phyloP scores from a whole-genome alignment of 805 yeast genomes.

The Wickerhamomyces bovis region DNA sequence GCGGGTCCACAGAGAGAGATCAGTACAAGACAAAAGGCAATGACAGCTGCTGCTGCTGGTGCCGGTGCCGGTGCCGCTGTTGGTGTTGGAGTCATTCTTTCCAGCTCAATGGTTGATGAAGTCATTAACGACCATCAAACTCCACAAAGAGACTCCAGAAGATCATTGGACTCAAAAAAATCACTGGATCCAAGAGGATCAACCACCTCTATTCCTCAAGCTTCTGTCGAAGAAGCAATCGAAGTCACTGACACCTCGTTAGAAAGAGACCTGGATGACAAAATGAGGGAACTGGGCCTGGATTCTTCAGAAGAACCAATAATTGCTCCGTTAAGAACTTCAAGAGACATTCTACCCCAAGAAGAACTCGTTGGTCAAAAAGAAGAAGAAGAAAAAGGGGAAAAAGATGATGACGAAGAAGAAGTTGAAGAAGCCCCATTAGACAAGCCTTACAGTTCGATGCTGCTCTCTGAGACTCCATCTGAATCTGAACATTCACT shows the following conservation, averaged over 20 bases:
- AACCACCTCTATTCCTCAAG: background rate
- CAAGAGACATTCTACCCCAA: background rate
- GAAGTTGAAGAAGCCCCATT: background rate
- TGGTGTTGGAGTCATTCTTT: background rate
- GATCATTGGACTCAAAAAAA: background rate
- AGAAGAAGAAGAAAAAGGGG: too few relatives aligned
- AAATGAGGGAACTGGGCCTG: background rate
- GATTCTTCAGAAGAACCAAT: background rate
- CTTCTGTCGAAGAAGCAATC: background rate
- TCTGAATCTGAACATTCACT: background rate
- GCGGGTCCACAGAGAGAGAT: background rate
- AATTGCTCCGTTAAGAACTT: background rate
- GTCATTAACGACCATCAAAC: background rate
- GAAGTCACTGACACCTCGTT: background rate
- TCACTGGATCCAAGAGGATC: conserved; percentile 7
- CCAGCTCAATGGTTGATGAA: background rate
- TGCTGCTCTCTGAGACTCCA: background rate
- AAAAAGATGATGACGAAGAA: too few relatives aligned
- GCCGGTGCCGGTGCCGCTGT: background rate
- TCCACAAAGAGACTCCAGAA: background rate
- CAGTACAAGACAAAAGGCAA: background rate
- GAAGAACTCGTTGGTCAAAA: too few relatives aligned
- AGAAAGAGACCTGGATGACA: background rate
- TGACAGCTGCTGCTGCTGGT: background rate
- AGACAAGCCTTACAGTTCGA: background rate